phyloP scores from a whole-genome alignment of 1,139 yeast species.

The Saccharomycopsis crataegensis region DNA sequence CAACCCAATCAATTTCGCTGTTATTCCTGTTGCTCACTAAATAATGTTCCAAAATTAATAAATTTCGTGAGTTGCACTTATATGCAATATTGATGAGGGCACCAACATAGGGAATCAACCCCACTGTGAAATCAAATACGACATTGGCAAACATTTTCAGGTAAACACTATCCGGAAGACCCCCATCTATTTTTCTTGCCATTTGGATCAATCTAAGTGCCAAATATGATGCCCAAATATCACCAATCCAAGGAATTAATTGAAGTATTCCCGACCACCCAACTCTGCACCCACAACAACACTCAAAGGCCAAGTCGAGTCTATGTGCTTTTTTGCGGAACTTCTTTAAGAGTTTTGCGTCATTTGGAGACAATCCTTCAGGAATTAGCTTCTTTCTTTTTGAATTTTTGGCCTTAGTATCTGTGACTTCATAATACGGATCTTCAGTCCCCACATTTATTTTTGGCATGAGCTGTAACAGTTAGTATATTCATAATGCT shows the following conservation, averaged over 20 bases:
- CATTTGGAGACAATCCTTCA: constrained; percentile 42
- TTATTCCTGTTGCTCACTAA: constrained; percentile 23
- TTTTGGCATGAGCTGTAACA: constrained; percentile 4
- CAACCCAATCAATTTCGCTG: background rate
- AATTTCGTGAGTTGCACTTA: constrained; percentile 60
- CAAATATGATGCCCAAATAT: constrained; percentile 38
- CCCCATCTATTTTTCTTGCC: constrained; percentile 52
- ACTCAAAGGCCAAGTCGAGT: constrained; percentile 44
- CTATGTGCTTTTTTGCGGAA: constrained; percentile 41
- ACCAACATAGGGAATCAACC: constrained; percentile 62
- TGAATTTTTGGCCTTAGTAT: constrained; percentile 21
- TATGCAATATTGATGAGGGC: constrained; percentile 53
- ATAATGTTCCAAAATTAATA: constrained; percentile 45
- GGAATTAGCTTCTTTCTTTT: constrained; percentile 34
- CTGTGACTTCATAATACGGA: constrained; percentile 40
- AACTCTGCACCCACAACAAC: constrained; percentile 48
- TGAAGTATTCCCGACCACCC: constrained; percentile 68
- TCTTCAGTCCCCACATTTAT: constrained; percentile 43
- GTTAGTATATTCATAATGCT: background rate
- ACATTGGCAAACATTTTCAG: constrained; percentile 52
- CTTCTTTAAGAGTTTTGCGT: constrained; percentile 40
- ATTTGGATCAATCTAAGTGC: constrained; percentile 39
- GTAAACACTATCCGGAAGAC: constrained; percentile 40
- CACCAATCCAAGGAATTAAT: constrained; percentile 53
- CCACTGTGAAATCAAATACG: constrained; percentile 53